A percentile compares a stretch with the other conserved stretches of the same genome.
These are phyloP conservation scores for Tylopilus sp. DNA, from an alignment of 768 basidiomycete species.

Conservation along the genomic window DNA sequence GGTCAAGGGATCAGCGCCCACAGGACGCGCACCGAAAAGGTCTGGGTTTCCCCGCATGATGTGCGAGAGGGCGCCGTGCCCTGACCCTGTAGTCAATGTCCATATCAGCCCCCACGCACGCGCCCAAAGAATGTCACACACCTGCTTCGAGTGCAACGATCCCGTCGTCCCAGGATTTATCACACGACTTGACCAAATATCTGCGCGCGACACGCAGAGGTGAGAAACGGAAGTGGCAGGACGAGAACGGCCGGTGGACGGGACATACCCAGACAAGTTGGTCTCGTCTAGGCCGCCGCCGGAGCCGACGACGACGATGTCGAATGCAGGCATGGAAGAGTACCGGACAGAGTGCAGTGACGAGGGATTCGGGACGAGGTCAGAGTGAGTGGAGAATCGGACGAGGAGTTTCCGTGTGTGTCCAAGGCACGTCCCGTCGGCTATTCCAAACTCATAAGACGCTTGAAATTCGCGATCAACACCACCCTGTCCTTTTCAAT, in stretches of 20 bases:
- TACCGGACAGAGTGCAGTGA: neutral
- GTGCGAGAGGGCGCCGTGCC: constrained; percentile 69
- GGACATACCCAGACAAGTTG: constrained; percentile 78
- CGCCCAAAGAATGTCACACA: constrained; percentile 31
- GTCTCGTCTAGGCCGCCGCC: constrained; percentile 91
- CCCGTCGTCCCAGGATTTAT: constrained; percentile 72
- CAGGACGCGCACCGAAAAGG: constrained; percentile 42
- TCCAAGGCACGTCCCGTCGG: constrained; percentile 22
- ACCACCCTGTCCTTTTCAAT: neutral
- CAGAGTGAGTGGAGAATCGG: neutral
- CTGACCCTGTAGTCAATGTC: constrained; percentile 83
- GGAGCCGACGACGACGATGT: constrained; percentile 74
- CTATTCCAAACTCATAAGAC: constrained; percentile 7
- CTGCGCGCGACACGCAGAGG: constrained; percentile 37
- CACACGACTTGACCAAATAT: constrained; percentile 80
- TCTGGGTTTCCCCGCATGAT: constrained; percentile 55
- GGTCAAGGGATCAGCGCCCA: constrained; percentile 12
- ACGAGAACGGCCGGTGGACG: neutral
- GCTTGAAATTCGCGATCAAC: neutral
- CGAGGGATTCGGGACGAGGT: neutral
- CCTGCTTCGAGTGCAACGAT: constrained; percentile 87
- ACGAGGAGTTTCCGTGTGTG: neutral
- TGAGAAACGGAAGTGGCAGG: neutral
- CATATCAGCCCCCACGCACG: too few species aligned
- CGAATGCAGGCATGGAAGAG: constrained; percentile 49